phyloP scores from a whole-genome alignment of 352 stramenopile species.

The Discostella stelligera region DNA sequence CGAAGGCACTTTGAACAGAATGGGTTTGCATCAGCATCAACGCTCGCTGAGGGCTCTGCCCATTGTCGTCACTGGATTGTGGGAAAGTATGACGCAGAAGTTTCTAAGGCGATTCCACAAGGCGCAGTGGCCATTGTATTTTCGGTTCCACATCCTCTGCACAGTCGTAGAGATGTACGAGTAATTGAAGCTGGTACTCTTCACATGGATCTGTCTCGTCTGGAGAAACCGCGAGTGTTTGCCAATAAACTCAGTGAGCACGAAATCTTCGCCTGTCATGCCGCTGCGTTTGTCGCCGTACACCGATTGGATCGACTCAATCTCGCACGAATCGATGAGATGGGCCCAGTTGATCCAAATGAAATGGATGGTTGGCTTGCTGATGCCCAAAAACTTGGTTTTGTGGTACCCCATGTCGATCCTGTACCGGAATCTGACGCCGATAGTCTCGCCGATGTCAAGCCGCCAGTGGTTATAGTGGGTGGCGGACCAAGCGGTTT shows the following conservation, averaged over 20 bases:
- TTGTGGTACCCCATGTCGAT: conserved; percentile 36
- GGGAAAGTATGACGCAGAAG: conserved; percentile 52
- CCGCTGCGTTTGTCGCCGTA: conserved; percentile 45
- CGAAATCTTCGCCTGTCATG: conserved; percentile 65
- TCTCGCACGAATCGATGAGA: conserved; percentile 40
- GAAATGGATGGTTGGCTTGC: conserved; percentile 53
- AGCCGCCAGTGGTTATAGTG: conserved; percentile 43
- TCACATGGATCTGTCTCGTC: conserved; percentile 49
- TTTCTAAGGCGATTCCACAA: conserved; percentile 50
- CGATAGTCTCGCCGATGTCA: neutral
- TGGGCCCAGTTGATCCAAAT: conserved; percentile 53
- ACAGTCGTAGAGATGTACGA: conserved; percentile 40
- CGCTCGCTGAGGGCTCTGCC: conserved; percentile 33
- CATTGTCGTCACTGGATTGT: conserved; percentile 57
- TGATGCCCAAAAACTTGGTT: conserved; percentile 52
- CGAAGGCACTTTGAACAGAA: conserved; percentile 47
- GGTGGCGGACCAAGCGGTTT: conserved; percentile 48
- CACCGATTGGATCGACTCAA: conserved; percentile 30
- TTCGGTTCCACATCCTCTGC: conserved; percentile 52
- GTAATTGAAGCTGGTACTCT: conserved; percentile 54
- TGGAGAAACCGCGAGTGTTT: conserved; percentile 54
- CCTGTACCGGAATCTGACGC: conserved; percentile 11
- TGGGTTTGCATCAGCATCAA: conserved; percentile 44
- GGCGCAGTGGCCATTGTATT: conserved; percentile 53
- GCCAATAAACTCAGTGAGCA: conserved; percentile 55